These are phyloP conservation scores for Tetratostichococcus sp. DNA, from an alignment of 139 green algal species.

Conservation along the genomic window DNA sequence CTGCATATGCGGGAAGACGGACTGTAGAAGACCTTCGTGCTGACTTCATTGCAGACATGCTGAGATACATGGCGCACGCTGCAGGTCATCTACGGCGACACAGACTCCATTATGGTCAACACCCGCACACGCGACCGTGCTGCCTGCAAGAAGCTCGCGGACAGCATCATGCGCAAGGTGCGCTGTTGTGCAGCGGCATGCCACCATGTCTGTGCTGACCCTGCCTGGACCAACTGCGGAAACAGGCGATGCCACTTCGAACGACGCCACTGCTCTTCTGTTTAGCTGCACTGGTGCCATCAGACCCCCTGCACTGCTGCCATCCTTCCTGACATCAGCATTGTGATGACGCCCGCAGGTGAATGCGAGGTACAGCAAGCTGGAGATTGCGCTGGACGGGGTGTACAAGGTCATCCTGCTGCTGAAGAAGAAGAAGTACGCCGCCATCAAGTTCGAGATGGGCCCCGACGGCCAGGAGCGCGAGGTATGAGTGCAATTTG, in stretches of 20 bases:
- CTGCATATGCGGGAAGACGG: no score
- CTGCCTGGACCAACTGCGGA: no score
- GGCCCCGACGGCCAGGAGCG: constrained; percentile 30
- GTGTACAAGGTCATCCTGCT: constrained; percentile 94
- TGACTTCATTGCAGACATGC: no score
- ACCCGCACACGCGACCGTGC: constrained; percentile 60
- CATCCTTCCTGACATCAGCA: no score
- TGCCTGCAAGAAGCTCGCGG: constrained; percentile 41
- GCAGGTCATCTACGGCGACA: constrained; percentile 98
- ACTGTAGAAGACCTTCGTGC: neutral
- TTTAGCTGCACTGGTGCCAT: no score
- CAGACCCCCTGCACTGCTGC: no score
- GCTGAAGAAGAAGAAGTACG: constrained; percentile 99
- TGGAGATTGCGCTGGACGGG: constrained; percentile 97
- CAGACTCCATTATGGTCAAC: constrained; percentile 96
- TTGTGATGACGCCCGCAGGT: no score
- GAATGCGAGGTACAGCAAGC: constrained; percentile 77
- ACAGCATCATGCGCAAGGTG: constrained; percentile 64
- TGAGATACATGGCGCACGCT: no score
- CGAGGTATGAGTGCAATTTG: constrained; percentile 39
- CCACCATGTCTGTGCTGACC: no score
- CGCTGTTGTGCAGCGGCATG: neutral
- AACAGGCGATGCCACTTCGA: no score
- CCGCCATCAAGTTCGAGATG: constrained; percentile 80
- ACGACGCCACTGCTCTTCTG: no score